Conservation (phyloP, 2,329 filamentous ascomycete species). For the Talaromyces sp. region DNA sequence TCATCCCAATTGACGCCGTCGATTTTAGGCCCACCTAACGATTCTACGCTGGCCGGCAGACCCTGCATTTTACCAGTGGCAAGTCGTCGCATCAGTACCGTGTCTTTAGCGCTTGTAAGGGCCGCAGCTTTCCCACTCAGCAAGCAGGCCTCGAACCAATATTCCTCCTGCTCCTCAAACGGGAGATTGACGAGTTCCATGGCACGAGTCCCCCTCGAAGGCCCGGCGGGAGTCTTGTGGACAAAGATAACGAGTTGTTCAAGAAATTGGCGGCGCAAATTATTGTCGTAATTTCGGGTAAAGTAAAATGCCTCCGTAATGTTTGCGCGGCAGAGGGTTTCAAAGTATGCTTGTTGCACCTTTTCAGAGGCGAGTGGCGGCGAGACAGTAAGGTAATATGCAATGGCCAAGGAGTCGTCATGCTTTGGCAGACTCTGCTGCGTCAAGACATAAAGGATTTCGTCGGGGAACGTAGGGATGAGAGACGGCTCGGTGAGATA, state of each 20-base stretch:
- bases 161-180: slow-evolving; percentile 65
- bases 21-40: slow-evolving; percentile 41
- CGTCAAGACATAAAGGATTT: slow-evolving; percentile 69
- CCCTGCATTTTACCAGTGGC: slow-evolving; percentile 54
- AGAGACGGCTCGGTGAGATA: slow-evolving; percentile 75
- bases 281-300: slow-evolving; percentile 59
- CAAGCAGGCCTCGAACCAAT: slow-evolving; percentile 68
- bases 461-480: slow-evolving; percentile 75
- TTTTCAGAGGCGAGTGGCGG: slow-evolving; percentile 64
- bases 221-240: slow-evolving; percentile 39
- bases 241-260: slow-evolving; percentile 60
- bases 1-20: slow-evolving; percentile 52
- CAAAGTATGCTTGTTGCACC: slow-evolving; percentile 64
- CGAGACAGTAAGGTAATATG: slow-evolving; percentile 73
- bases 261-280: slow-evolving; percentile 61
- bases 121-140: slow-evolving; percentile 60
- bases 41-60: slow-evolving; percentile 29
- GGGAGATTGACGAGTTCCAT: slow-evolving; percentile 70
- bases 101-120: slow-evolving; percentile 65
- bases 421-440: slow-evolving; percentile 51
- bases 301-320: slow-evolving; percentile 72
- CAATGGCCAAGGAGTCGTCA: slow-evolving; percentile 64
- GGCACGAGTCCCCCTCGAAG: slow-evolving; percentile 50
- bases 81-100: slow-evolving; percentile 68
- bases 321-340: slow-evolving; percentile 62